Percentiles rank a stretch among this genome's conserved stretches.
Evolutionary conservation across 768 basidiomycete species (phyloP).

Genomic region (Suillus subalutaceus): DNA sequence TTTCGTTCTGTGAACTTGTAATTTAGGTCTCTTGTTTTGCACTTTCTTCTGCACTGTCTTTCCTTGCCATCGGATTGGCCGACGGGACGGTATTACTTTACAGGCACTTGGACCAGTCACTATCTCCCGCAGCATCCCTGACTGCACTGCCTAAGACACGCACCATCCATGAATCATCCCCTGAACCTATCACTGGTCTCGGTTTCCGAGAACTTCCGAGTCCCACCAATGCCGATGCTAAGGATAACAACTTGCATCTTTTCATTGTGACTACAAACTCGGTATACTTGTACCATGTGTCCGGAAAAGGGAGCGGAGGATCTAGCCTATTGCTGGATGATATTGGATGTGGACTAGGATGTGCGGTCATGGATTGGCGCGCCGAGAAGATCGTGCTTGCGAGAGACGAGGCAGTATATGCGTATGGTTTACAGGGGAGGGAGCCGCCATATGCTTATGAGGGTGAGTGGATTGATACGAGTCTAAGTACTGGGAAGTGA

Average conservation of each 20-base stretch:
- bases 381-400: slow-evolving; percentile 81
- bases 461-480: slow-evolving; percentile 48
- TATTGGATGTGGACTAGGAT: slow-evolving; percentile 81
- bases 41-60: slow-evolving; percentile 73
- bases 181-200: slow-evolving; percentile 91
- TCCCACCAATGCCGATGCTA: slow-evolving; percentile 12
- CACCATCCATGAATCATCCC: slow-evolving; percentile 77
- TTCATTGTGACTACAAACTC: slow-evolving; percentile 89
- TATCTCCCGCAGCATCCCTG: slow-evolving; percentile 64
- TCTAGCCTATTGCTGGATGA: slow-evolving; percentile 79
- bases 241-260: slow-evolving; percentile 54
- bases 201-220: slow-evolving; percentile 70
- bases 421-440: slow-evolving; percentile 79
- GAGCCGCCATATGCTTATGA: slow-evolving; percentile 91
- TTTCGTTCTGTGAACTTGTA: slow-evolving; percentile 8
- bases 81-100: slow-evolving; percentile 94
- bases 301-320: slow-evolving; percentile 70
- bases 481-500: slow-evolving; percentile 8
- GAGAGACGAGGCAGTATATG: slow-evolving; percentile 88
- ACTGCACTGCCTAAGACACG: slow-evolving; percentile 87
- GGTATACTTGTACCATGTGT: slow-evolving; percentile 75
- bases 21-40: slow-evolving; percentile 76
- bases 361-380: slow-evolving; percentile 78
- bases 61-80: slow-evolving; percentile 91
- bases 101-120: slow-evolving; percentile 88